Base-by-base conservation (phyloP, 805 yeast genomes). In the Crinitomyces ghanaensis region DNA sequence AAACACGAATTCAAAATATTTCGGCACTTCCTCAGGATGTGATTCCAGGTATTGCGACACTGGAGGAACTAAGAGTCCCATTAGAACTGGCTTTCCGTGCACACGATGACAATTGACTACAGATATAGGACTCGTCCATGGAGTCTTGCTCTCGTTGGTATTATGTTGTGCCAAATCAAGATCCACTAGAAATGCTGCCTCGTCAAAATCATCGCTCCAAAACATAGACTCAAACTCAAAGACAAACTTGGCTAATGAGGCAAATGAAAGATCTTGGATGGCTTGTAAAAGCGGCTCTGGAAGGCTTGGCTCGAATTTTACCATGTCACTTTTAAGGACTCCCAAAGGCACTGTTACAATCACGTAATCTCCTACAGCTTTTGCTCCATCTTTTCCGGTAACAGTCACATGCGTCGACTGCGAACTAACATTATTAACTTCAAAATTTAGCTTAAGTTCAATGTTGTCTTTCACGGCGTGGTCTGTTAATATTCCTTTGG, bases 341-440 rank as follows among this genome's bases (percentile, higher is more conserved):
- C 86, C 78, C 41, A 78, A 78, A 0, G 95, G 95, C 4, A 81
- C 72, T 0, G 94, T 74, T 4, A 82, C 78, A 7, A 84, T 63
- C 18, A 72, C 59, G 48, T 71, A 77, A 30, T 79, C 74, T n/a
- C n/a, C n/a, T n/a, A n/a, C n/a, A n/a, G n/a, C n/a, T n/a, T n/a
- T n/a, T n/a, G n/a, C n/a, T n/a, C n/a, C n/a, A n/a, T n/a, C n/a
- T n/a, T n/a, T n/a, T n/a, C n/a, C n/a, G n/a, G n/a, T n/a, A n/a
- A n/a, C n/a, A n/a, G n/a, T n/a, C n/a, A n/a, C n/a, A n/a, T n/a
- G n/a, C n/a, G n/a, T n/a, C n/a, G n/a, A n/a, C n/a, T n/a, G n/a
- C n/a, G n/a, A n/a, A n/a, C n/a, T n/a, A n/a, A n/a, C n/a, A n/a
- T n/a, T n/a, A n/a, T n/a, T n/a, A n/a, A n/a, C n/a, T n/a, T n/a